Conservation (phyloP, 225 moss, liverwort and hornwort genomes). For the Anthoceros angustus region DNA sequence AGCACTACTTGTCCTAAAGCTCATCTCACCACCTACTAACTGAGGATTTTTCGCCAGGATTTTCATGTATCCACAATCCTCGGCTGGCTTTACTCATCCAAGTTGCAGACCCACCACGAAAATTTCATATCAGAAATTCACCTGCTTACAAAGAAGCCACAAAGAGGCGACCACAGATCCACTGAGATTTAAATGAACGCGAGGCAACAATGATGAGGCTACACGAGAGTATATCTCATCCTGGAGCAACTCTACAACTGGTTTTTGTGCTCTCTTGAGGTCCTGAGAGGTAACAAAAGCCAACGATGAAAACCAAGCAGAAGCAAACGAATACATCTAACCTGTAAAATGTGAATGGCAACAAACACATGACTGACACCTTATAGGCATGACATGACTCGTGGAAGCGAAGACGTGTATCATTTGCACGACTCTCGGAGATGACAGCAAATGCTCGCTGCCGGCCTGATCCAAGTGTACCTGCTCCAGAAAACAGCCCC, state of each 20-base stretch:
- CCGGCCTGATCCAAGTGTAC: constrained; percentile 45
- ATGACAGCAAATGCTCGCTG: constrained; percentile 78
- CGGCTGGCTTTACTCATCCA: neutral
- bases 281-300: constrained; percentile 20
- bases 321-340: neutral
- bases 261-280: constrained; percentile 56
- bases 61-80: too few relatives aligned
- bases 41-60: too few relatives aligned
- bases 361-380: constrained; percentile 14
- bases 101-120: neutral
- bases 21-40: too few relatives aligned
- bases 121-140: constrained; percentile 7
- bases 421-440: constrained; percentile 55
- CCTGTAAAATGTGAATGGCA: neutral
- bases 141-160: constrained; percentile 87
- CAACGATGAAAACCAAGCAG: constrained; percentile 8
- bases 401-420: constrained; percentile 78
- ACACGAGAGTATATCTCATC: constrained; percentile 32
- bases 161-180: constrained; percentile 40
- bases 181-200: constrained; percentile 42
- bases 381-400: constrained; percentile 87
- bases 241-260: constrained; percentile 42
- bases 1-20: too few relatives aligned
- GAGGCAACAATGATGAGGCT: constrained; percentile 32
- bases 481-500: constrained; percentile 60